Evolutionary conservation across 75 land plant genomes (phyloP).

Genomic region (Selaginella moellendorffii): DNA sequence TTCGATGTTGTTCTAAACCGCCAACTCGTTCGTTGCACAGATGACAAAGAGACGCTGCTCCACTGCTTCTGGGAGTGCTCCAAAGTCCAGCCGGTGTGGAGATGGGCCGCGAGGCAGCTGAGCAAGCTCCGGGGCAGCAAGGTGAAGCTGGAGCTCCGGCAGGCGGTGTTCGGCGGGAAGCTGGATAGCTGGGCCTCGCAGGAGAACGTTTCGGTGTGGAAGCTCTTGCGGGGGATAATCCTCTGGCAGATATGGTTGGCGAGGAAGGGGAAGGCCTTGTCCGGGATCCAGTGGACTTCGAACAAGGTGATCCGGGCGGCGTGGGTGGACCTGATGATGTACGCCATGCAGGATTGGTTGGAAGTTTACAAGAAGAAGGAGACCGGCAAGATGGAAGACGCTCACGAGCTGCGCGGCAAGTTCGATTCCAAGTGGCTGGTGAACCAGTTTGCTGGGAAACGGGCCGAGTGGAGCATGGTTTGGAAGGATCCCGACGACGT

Average conservation of each 20-base stretch:
- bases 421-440: constrained; percentile 6
- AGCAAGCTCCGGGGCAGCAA: constrained; percentile 2
- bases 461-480: constrained; percentile 8
- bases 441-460: constrained; percentile 6
- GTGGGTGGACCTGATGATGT: constrained; percentile 5
- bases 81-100: constrained; percentile 8
- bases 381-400: background rate
- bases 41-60: background rate
- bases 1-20: no score
- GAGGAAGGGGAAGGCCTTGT: constrained; percentile 3
- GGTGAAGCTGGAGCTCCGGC: background rate
- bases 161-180: constrained; percentile 4
- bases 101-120: constrained; percentile 4
- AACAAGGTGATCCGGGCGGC: background rate
- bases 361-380: background rate
- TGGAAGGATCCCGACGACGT: constrained; percentile 6
- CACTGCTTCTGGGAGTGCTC: constrained; percentile 8
- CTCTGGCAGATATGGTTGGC: constrained; percentile 11
- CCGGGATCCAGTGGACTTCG: constrained; percentile 4
- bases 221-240: constrained; percentile 4
- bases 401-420: background rate
- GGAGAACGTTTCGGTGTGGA: constrained; percentile 1
- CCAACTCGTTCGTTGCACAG: no score
- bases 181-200: constrained; percentile 4
- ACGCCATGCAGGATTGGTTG: constrained; percentile 4